Evolutionary conservation across 225 moss, liverwort and hornwort species (phyloP), one percentile per base, ranked within the genome.

Genomic region (Bryum argenteum): DNA sequence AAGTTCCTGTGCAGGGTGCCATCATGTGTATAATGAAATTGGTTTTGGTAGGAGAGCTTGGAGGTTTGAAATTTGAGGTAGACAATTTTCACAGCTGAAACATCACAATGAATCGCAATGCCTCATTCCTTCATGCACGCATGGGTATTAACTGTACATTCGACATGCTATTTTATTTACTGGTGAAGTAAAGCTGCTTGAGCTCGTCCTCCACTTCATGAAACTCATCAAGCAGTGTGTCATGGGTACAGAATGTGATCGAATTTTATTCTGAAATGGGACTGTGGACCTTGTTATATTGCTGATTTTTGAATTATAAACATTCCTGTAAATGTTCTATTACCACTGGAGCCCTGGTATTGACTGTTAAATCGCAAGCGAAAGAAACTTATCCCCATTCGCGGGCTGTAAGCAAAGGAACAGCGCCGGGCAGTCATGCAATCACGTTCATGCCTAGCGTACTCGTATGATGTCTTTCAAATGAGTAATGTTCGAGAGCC

Each of bases 41-140:
- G 64, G 43, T 69, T 67, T 33, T 20, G 52, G 48, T 62, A 71
- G 79, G 64, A 75, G 71, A 58, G 55, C 66, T 79, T 75, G 63
- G 69, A 69, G 69, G 22, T 18, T 48, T 79, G 42, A 65, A 59
- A 62, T 38, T 33, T 69, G 72, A 76, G 69, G 40, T 72, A 65
- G 41, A 72, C 60, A 76, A 79, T 76, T 72, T 72, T 79, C 64
- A 4, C 33, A 68, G 71, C 59, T 61, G 75, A 79, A 68, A 11
- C 28, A 43, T 42, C 39, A 39, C 45, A 74, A 71, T 51, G 77
- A 68, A 68, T 54, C 22, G 18, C 51, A 10, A 8, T 11, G 8
- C 67, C 37, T 8, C 13, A 52, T 40, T 54, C 69, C 66, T 39
- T 38, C 38, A 42, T 75, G 61, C 74, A 56, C 28, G 55, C 33